Percentiles rank a stretch among this genome's conserved stretches.
Evolutionary conservation across 768 basidiomycete species (phyloP).

Genomic region (Crucibulum laeve): DNA sequence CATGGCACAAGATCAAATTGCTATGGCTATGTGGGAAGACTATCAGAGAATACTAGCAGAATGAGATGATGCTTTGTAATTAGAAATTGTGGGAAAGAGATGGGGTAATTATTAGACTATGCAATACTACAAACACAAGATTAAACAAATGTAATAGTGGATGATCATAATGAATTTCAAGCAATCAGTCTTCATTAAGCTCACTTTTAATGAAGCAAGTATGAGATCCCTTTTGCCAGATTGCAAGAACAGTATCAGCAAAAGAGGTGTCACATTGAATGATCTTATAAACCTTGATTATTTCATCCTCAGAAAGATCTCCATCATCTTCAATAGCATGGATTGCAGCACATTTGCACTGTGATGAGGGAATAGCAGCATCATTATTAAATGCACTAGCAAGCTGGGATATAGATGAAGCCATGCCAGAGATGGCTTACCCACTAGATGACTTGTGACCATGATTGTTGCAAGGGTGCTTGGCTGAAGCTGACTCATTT

Average conservation of each 20-base stretch:
- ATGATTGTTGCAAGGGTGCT: neutral
- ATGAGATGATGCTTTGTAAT: neutral
- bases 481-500: neutral
- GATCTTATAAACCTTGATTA: slow-evolving; percentile 8
- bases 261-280: slow-evolving; percentile 11
- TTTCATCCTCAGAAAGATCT: slow-evolving; percentile 14
- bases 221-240: slow-evolving; percentile 9
- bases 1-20: slow-evolving; percentile 15
- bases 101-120: neutral
- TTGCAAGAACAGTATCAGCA: slow-evolving; percentile 10
- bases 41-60: slow-evolving; percentile 8
- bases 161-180: neutral
- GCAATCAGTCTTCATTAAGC: neutral
- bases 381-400: slow-evolving; percentile 9
- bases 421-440: slow-evolving; percentile 9
- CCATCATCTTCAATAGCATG: slow-evolving; percentile 13
- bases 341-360: slow-evolving; percentile 10
- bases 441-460: neutral
- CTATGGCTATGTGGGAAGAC: slow-evolving; percentile 18
- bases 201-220: slow-evolving; percentile 9
- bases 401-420: slow-evolving; percentile 12
- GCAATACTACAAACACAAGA: neutral
- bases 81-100: neutral
- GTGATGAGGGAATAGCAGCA: slow-evolving; percentile 6
- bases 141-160: slow-evolving; percentile 1